Percentiles rank a stretch among this genome's conserved stretches.
Conservation (phyloP, 495 filamentous ascomycete genomes). For the Xylaria palmicola region DNA sequence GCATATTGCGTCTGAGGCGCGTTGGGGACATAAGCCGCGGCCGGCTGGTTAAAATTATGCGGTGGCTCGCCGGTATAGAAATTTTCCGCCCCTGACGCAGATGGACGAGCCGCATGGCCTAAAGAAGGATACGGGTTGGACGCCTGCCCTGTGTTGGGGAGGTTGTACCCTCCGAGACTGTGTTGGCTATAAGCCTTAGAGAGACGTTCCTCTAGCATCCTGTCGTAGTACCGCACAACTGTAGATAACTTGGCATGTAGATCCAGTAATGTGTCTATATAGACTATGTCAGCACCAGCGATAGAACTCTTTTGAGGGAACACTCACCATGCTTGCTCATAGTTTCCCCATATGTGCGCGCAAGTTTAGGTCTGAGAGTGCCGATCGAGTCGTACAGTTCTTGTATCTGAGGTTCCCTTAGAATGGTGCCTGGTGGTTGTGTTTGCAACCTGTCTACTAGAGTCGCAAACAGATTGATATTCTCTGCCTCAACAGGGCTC, state of each 20-base stretch:
- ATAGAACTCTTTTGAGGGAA: neutral
- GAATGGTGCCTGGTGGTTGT: slow-evolving; percentile 90
- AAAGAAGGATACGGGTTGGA: slow-evolving; percentile 68
- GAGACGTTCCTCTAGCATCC: slow-evolving; percentile 93
- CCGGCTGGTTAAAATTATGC: slow-evolving; percentile 51
- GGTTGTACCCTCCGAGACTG: slow-evolving; percentile 54
- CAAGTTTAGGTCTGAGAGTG: slow-evolving; percentile 84
- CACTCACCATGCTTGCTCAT: slow-evolving; percentile 97
- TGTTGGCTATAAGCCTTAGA: slow-evolving; percentile 91
- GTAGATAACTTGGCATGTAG: slow-evolving; percentile 93
- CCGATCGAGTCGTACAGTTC: slow-evolving; percentile 98
- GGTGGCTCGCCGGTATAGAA: slow-evolving; percentile 72
- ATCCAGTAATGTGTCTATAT: slow-evolving; percentile 77
- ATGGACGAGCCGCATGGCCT: slow-evolving; percentile 40
- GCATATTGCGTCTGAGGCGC: slow-evolving; percentile 37
- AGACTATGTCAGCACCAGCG: slow-evolving; percentile 41
- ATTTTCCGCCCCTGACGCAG: slow-evolving; percentile 63
- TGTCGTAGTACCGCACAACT: slow-evolving; percentile 97
- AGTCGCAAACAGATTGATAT: slow-evolving; percentile 94
- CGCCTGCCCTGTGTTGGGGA: slow-evolving; percentile 51
- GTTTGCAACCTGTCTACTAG: slow-evolving; percentile 93
- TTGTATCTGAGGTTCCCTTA: slow-evolving; percentile 95
- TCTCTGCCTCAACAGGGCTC: slow-evolving; percentile 89
- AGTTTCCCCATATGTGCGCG: slow-evolving; percentile 94
- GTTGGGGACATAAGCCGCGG: slow-evolving; percentile 38